phyloP scores from a whole-genome alignment of 2,329 filamentous ascomycete genomes.

The Phaeosphaeriaceae sp. region DNA sequence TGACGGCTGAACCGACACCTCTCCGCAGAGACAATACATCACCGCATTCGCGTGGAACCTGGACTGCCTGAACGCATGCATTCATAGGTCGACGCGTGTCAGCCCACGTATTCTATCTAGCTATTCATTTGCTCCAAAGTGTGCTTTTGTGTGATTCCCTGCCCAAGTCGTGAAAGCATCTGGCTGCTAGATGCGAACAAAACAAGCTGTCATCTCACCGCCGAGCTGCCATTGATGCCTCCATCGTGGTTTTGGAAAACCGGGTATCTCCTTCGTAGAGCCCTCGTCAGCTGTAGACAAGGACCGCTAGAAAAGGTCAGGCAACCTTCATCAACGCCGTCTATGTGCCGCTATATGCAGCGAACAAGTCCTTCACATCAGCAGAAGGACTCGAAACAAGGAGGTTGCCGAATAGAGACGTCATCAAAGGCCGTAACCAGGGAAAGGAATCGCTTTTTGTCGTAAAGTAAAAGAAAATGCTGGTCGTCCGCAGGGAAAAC shows the following conservation, averaged over 20 bases:
- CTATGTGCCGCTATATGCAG: conserved; percentile 46
- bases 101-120: conserved; percentile 41
- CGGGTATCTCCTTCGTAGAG: conserved; percentile 46
- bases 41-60: not conserved
- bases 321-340: conserved; percentile 48
- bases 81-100: not conserved
- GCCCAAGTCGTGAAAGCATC: conserved; percentile 43
- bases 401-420: conserved; percentile 22
- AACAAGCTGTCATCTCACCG: conserved; percentile 32
- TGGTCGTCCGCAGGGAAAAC: conserved; percentile 45
- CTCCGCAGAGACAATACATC: not conserved
- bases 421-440: conserved; percentile 40
- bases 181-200: conserved; percentile 37
- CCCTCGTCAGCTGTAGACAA: conserved; percentile 26
- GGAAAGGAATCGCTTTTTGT: conserved; percentile 51
- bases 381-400: conserved; percentile 21
- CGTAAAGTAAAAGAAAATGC: conserved; percentile 36
- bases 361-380: conserved; percentile 43
- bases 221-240: conserved; percentile 31
- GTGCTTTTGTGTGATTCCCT: conserved; percentile 48
- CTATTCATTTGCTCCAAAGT: conserved; percentile 41
- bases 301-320: conserved; percentile 35
- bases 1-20: no score
- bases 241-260: conserved; percentile 36
- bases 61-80: not conserved